phyloP scores from a whole-genome alignment of 225 moss, liverwort and hornwort species.

The Physcomitrellopsis africana region DNA sequence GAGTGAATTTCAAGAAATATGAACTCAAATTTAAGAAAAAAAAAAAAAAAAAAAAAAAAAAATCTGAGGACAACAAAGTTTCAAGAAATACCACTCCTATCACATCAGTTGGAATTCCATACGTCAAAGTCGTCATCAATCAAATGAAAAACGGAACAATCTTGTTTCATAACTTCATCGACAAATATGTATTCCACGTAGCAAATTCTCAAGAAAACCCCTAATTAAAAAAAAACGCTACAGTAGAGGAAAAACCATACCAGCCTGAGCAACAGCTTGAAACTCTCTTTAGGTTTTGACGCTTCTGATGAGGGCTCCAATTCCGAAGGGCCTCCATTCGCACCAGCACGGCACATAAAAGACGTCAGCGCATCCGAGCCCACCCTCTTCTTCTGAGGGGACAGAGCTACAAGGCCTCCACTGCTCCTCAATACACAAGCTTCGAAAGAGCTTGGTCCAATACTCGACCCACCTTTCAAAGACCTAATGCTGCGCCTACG shows the following conservation, averaged over 20 bases:
- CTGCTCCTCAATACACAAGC: conserved; percentile 11
- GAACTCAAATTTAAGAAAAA: not conserved
- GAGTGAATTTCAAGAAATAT: not conserved
- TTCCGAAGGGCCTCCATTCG: not conserved
- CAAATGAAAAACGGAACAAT: not conserved
- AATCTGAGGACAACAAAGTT: not conserved
- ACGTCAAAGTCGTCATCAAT: not conserved
- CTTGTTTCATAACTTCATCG: not conserved
- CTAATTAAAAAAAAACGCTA: not conserved
- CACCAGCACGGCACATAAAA: conserved; percentile 16
- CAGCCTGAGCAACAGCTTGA: conserved; percentile 37
- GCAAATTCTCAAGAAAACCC: conserved; percentile 19
- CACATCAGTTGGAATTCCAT: not conserved
- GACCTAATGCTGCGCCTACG: conserved; percentile 36
- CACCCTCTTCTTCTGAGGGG: not conserved
- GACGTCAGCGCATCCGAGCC: conserved; percentile 13
- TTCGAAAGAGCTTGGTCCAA: conserved; percentile 4
- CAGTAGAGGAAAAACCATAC: conserved; percentile 17
- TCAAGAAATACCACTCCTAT: not conserved
- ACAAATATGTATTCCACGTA: not conserved
- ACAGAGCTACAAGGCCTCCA: not conserved
- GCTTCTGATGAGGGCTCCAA: not conserved
- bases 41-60: no score
- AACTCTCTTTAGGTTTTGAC: conserved; percentile 24
- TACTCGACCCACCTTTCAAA: conserved; percentile 21